A percentile compares a stretch with the other conserved stretches of the same genome.
Evolutionary conservation across 2,329 filamentous ascomycete genomes (phyloP).

Genomic region (Xylaria sp.): DNA sequence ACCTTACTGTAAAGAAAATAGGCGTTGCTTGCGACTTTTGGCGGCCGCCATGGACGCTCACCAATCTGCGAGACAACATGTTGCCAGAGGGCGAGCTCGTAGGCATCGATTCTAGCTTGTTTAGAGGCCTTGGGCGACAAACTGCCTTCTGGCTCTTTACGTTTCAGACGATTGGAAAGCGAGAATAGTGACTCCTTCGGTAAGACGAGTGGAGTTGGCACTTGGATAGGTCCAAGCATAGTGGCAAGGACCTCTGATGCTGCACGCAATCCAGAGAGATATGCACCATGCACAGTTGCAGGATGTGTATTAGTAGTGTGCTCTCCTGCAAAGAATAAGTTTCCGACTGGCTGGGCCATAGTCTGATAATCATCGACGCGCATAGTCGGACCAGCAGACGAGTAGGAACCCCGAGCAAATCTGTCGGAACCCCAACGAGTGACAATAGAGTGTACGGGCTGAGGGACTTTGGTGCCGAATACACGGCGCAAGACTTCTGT

Average conservation of each 20-base stretch:
- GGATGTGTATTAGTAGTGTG: slow-evolving; percentile 96
- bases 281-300: slow-evolving; percentile 96
- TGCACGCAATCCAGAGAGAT: slow-evolving; percentile 89
- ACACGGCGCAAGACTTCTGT: slow-evolving; percentile 80
- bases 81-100: slow-evolving; percentile 65
- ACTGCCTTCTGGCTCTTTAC: slow-evolving; percentile 55
- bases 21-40: slow-evolving; percentile 80
- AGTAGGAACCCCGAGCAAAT: slow-evolving; percentile 95
- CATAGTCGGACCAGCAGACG: slow-evolving; percentile 87
- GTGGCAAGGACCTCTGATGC: slow-evolving; percentile 86
- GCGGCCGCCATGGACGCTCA: slow-evolving; percentile 76
- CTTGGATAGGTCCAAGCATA: slow-evolving; percentile 81
- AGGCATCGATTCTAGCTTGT: slow-evolving; percentile 64
- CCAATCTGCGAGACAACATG: slow-evolving; percentile 70
- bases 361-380: slow-evolving; percentile 88
- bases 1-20: slow-evolving; percentile 90
- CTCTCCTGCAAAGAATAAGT: slow-evolving; percentile 94
- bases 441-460: slow-evolving; percentile 85
- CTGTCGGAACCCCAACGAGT: slow-evolving; percentile 92
- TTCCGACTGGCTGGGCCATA: slow-evolving; percentile 86
- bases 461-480: slow-evolving; percentile 76
- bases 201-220: slow-evolving; percentile 79
- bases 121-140: slow-evolving; percentile 58
- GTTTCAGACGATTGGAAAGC: slow-evolving; percentile 57
- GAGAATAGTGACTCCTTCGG: slow-evolving; percentile 61